Evolutionary conservation across 441 rosid genomes (phyloP).

Genomic region (Raphanus hybrid): DNA sequence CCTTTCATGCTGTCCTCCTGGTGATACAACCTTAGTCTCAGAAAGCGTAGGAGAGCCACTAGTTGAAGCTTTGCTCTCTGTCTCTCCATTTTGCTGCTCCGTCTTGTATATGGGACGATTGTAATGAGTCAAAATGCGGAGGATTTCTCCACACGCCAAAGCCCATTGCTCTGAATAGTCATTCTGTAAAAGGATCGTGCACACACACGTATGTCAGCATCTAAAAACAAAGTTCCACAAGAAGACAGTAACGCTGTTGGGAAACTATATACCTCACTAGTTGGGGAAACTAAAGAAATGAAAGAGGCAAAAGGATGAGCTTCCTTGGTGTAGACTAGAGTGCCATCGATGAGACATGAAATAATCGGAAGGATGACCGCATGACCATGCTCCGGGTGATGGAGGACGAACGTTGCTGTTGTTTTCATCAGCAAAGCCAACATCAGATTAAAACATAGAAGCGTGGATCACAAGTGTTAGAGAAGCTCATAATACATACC

Average conservation of each 20-base stretch:
- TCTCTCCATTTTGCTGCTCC: constrained; percentile 67
- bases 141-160: constrained; percentile 95
- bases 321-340: constrained; percentile 79
- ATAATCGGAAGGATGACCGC: constrained; percentile 98
- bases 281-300: constrained; percentile 90
- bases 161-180: constrained; percentile 99
- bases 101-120: constrained; percentile 93
- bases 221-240: background rate
- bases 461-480: constrained; percentile 7
- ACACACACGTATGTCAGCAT: constrained; percentile 17
- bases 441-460: background rate
- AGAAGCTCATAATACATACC: constrained; percentile 79
- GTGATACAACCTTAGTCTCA: constrained; percentile 54
- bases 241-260: constrained; percentile 9
- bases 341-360: constrained; percentile 90
- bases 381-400: constrained; percentile 99
- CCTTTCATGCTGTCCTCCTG: constrained; percentile 67
- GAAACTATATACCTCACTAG: constrained; percentile 64
- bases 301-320: constrained; percentile 94
- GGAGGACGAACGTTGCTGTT: constrained; percentile 96
- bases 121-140: constrained; percentile 95
- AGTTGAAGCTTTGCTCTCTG: constrained; percentile 57
- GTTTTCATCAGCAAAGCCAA: constrained; percentile 31
- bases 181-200: constrained; percentile 55
- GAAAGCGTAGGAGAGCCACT: constrained; percentile 48